These are phyloP conservation scores for Drechslerella dactyloides DNA, from an alignment of 2,329 filamentous ascomycete species.

Conservation along the genomic window DNA sequence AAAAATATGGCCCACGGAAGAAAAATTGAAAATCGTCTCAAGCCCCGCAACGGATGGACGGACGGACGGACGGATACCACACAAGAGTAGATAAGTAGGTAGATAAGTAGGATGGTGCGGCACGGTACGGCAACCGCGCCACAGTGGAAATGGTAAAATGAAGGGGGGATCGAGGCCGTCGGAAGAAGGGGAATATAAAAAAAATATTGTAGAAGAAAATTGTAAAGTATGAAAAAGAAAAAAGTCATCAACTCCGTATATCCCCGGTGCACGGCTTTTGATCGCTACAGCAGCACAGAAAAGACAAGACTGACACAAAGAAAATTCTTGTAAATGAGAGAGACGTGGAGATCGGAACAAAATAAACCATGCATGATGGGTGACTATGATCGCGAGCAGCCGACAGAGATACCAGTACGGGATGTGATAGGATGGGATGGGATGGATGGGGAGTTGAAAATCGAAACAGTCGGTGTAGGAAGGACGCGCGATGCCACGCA, in stretches of 20 bases:
- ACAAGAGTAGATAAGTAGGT: too few relatives aligned
- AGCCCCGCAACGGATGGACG: too few relatives aligned
- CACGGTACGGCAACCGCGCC: neutral
- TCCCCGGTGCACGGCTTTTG: constrained; percentile 43
- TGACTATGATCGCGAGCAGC: neutral
- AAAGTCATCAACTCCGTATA: constrained; percentile 42
- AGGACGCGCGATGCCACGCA: neutral
- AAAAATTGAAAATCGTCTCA: too few relatives aligned
- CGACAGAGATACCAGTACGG: neutral
- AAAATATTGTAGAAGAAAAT: neutral
- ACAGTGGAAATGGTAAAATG: neutral
- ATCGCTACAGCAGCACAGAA: constrained; percentile 16
- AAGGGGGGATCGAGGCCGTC: neutral
- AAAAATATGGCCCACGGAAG: neutral
- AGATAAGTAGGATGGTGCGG: neutral
- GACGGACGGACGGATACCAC: too few relatives aligned
- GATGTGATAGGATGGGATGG: neutral
- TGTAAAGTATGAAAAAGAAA: too few relatives aligned
- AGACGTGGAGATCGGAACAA: neutral
- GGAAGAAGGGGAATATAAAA: constrained; percentile 5
- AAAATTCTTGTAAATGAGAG: constrained; percentile 8
- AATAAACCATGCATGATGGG: neutral
- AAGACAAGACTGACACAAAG: neutral
- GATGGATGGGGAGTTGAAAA: neutral
- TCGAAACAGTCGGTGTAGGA: neutral